Evolutionary conservation across 345 rosid genomes (phyloP).

Genomic region (Adansonia digitata): DNA sequence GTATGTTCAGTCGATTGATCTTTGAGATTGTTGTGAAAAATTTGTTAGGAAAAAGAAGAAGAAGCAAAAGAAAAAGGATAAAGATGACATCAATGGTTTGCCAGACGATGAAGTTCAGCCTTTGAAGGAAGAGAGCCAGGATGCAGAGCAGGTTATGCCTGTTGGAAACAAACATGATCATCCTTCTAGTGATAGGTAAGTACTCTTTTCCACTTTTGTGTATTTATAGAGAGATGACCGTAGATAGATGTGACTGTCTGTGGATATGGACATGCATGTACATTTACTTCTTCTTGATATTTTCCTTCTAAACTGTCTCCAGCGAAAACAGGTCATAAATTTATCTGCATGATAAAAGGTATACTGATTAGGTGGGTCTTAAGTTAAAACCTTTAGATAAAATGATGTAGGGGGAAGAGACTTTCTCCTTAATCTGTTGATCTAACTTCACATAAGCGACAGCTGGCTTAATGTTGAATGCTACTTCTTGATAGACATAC

Average conservation of each 20-base stretch:
- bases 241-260: neutral
- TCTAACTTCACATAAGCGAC: neutral
- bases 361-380: neutral
- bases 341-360: neutral
- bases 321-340: neutral
- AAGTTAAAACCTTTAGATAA: neutral
- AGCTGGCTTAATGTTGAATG: neutral
- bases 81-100: conserved; percentile 20
- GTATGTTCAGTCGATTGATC: neutral
- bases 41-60: conserved; percentile 42
- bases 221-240: neutral
- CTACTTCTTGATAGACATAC: neutral
- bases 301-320: neutral
- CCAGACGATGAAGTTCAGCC: conserved; percentile 24
- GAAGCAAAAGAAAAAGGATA: conserved; percentile 43
- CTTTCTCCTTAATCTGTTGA: neutral
- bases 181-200: conserved; percentile 34
- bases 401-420: neutral
- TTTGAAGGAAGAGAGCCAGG: conserved; percentile 30
- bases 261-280: neutral
- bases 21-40: conserved; percentile 18
- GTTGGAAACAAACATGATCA: conserved; percentile 19
- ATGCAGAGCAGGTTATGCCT: conserved; percentile 24
- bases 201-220: conserved; percentile 1
- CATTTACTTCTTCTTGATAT: neutral